Evolutionary conservation across 345 rosid species (phyloP), one percentile per base, ranked within the genome.

Genomic region (Pistacia integerrima): DNA sequence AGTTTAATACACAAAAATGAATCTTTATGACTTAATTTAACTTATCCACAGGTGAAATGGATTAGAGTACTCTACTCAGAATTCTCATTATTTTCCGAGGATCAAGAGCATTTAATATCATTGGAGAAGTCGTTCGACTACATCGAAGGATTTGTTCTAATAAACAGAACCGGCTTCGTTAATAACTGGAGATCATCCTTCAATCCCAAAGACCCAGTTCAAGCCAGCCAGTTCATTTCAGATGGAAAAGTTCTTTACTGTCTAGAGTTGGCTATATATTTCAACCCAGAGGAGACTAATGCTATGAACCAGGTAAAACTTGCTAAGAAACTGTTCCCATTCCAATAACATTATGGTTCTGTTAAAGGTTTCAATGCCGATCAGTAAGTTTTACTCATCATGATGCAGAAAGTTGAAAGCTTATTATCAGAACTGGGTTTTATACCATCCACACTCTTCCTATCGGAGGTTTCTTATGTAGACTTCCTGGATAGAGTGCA

Each of bases 401-500:
- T 28, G 9, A 65, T 81, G 87, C 92, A 93, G 99, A 81, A 80
- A 86, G 81, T 80, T 8, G 84, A 86, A 28, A 80, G 76, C 54
- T 58, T 91, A 54, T 84, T 96, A 76, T 87, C 98, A 67, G 85
- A 84, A 72, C 83, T 96, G 79, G 87, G 79, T 66, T 91, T 84
- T 66, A 91, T 91, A 17, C 84, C 90, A 72, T 87, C 95, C 54
- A 92, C 97, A n/a, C 87, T 91, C 68, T 87, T 92, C 81, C 61
- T 78, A 78, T 78, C 95, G 9, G 87, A 91, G 80, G 97, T 97
- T 76, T 66, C 97, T 64, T 90, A 92, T 55, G 79, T 85, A 2
- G 90, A 92, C 62, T 97, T 97, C 81, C 88, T 97, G n/a, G 91
- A 97, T 63, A 87, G 99, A 46, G 98, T 97, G 75, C 97, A 97